Evolutionary conservation across 1,139 yeast species (phyloP).

Genomic region (Suhomyces terraborum): DNA sequence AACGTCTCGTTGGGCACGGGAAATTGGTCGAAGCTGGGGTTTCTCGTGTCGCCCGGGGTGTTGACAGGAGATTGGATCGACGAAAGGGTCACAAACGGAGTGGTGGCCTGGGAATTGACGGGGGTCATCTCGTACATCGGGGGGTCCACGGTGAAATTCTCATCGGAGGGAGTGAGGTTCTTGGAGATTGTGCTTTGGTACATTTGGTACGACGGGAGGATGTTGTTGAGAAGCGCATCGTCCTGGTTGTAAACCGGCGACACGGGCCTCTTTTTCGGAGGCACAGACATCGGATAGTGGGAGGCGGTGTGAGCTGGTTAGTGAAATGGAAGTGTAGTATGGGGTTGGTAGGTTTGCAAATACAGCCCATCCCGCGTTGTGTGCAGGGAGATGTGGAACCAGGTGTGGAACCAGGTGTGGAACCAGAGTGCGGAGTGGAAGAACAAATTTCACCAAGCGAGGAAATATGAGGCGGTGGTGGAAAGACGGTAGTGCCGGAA

Average conservation of each 20-base stretch:
- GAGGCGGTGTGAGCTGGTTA: too few relatives aligned
- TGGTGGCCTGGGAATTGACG: constrained; percentile 22
- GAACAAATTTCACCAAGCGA: too few relatives aligned
- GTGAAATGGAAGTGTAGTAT: too few relatives aligned
- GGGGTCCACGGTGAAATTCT: constrained; percentile 45
- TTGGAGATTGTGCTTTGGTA: constrained; percentile 47
- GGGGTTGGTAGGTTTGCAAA: too few relatives aligned
- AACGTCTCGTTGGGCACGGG: constrained; percentile 18
- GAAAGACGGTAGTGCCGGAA: too few relatives aligned
- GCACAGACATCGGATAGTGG: constrained; percentile 1
- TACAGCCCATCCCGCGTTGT: too few relatives aligned
- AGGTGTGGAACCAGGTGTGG: too few relatives aligned
- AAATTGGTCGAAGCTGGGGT: constrained; percentile 12
- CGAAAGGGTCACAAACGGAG: constrained; percentile 14
- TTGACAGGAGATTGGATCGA: constrained; percentile 16
- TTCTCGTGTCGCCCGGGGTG: constrained; percentile 6
- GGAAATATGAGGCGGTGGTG: too few relatives aligned
- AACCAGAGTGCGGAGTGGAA: too few relatives aligned
- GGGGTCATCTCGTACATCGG: constrained; percentile 47
- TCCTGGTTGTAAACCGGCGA: constrained; percentile 10
- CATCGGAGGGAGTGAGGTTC: constrained; percentile 40
- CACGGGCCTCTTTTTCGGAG: constrained; percentile 5
- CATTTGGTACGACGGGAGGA: constrained; percentile 51
- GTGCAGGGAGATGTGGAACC: too few relatives aligned
- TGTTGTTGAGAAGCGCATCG: constrained; percentile 37